Evolutionary conservation across 2,329 filamentous ascomycete genomes (phyloP).

Genomic region (Orbilia blumenaviensis): DNA sequence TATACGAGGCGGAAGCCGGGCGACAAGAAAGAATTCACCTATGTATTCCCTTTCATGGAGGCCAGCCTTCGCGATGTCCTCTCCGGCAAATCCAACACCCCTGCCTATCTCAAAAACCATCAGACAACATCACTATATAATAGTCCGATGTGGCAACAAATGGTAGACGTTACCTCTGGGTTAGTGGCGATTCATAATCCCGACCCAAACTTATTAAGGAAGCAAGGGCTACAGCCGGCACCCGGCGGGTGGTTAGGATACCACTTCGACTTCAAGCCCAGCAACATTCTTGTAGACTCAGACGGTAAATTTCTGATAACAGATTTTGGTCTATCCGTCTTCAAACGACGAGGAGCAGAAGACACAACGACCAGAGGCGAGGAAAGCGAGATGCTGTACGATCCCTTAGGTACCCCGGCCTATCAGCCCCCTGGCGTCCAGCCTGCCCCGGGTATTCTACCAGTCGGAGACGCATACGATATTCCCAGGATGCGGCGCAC

Average conservation of each 20-base stretch:
- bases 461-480: slow-evolving; percentile 26
- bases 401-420: slow-evolving; percentile 35
- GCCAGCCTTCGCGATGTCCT: slow-evolving; percentile 34
- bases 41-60: slow-evolving; percentile 40
- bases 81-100: slow-evolving; percentile 12
- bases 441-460: slow-evolving; percentile 15
- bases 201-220: slow-evolving; percentile 18
- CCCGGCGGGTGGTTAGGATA: slow-evolving; percentile 63
- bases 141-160: slow-evolving; percentile 38
- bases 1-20: slow-evolving; percentile 29
- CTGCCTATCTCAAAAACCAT: slow-evolving; percentile 14
- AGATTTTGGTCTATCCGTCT: slow-evolving; percentile 96
- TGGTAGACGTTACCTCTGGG: slow-evolving; percentile 31
- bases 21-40: slow-evolving; percentile 37
- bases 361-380: slow-evolving; percentile 20
- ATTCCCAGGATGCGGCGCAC: slow-evolving; percentile 42
- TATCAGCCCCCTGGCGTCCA: slow-evolving; percentile 34
- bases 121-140: slow-evolving; percentile 26
- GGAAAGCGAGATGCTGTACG: slow-evolving; percentile 33
- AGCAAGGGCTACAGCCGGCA: slow-evolving; percentile 23
- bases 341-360: slow-evolving; percentile 61
- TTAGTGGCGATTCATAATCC: slow-evolving; percentile 46
- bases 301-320: slow-evolving; percentile 86
- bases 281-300: slow-evolving; percentile 88
- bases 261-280: slow-evolving; percentile 94